phyloP scores from a whole-genome alignment of 1,139 yeast species.

The Tardiomyces digboiensis region DNA sequence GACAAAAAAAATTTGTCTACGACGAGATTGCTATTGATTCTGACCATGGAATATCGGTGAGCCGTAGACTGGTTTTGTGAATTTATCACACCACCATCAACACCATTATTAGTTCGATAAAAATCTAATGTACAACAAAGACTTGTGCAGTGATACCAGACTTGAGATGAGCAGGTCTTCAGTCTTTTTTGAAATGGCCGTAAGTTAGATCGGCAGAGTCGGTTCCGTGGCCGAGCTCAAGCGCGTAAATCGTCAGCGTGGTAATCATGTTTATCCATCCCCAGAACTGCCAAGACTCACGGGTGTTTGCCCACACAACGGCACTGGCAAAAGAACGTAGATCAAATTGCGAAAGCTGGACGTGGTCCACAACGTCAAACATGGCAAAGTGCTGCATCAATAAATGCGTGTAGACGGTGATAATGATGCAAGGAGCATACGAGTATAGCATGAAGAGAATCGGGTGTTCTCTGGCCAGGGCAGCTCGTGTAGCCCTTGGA shows the following conservation, averaged over 20 bases:
- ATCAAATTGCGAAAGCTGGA: constrained; percentile 11
- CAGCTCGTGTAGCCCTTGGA: not conserved
- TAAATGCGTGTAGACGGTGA: constrained; percentile 90
- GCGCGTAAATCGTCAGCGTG: constrained; percentile 66
- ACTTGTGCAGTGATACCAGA: not conserved
- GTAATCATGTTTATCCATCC: constrained; percentile 88
- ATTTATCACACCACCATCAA: no score
- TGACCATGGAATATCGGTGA: not conserved
- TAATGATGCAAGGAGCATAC: constrained; percentile 86
- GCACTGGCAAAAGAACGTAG: constrained; percentile 12
- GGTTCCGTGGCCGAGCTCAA: constrained; percentile 41
- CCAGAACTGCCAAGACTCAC: constrained; percentile 75
- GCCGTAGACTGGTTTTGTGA: no score
- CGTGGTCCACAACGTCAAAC: constrained; percentile 47
- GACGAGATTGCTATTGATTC: constrained; percentile 6
- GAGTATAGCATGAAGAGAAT: constrained; percentile 37
- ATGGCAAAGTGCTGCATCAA: constrained; percentile 85
- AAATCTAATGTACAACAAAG: not conserved
- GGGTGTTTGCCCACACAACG: constrained; percentile 47
- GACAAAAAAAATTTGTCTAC: constrained; percentile 4
- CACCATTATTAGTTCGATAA: not conserved
- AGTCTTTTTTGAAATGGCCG: not conserved
- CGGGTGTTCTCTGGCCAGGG: constrained; percentile 4
- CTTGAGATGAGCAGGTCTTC: no score
- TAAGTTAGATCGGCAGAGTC: not conserved